Conservation (phyloP, 495 filamentous ascomycete genomes). For the Podospora appendiculata region DNA sequence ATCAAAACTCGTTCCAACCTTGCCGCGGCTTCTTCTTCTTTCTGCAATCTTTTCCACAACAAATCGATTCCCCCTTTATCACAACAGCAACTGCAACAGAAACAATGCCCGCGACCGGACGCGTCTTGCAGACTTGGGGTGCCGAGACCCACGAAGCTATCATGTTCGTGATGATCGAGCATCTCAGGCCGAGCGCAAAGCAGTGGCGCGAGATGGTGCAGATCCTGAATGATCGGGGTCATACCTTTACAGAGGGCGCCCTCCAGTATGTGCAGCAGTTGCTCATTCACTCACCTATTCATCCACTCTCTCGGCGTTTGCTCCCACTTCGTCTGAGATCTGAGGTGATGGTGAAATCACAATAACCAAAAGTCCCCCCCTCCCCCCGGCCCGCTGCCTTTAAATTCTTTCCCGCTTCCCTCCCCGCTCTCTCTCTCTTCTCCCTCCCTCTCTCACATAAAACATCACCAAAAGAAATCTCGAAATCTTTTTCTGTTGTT, state of each 20-base stretch:
- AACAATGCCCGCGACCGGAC: conserved; percentile 6
- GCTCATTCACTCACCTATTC: background rate
- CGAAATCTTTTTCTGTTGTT: background rate
- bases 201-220: conserved; percentile 5
- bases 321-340: background rate
- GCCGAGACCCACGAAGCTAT: conserved; percentile 18
- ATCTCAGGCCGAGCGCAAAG: background rate
- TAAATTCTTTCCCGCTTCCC: background rate
- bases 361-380: background rate
- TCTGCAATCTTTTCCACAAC: background rate
- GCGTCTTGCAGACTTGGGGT: conserved; percentile 10
- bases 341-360: background rate
- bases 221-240: conserved; percentile 3
- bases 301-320: background rate
- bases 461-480: background rate
- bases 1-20: background rate
- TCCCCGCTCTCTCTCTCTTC: background rate
- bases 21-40: background rate
- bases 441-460: background rate
- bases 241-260: conserved; percentile 6
- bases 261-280: conserved; percentile 9
- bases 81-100: background rate
- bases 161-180: conserved; percentile 8
- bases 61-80: background rate
- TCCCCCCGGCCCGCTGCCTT: background rate